phyloP scores from a whole-genome alignment of 208 protist genomes.

The Jaenimonas drosophilae region DNA sequence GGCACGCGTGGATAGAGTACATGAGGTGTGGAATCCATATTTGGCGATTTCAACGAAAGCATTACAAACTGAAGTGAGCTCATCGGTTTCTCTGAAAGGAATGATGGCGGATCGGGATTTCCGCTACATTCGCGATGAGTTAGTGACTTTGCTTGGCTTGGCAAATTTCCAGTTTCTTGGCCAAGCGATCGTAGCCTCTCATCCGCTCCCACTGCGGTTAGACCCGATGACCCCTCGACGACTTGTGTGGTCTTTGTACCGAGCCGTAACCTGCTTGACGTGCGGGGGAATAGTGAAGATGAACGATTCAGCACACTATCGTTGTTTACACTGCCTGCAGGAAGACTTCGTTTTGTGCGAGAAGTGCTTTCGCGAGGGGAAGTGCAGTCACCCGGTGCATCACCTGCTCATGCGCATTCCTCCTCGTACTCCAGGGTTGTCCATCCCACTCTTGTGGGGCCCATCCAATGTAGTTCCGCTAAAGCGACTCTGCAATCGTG shows the following conservation, averaged over 20 bases:
- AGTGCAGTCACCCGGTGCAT: slow-evolving; percentile 30
- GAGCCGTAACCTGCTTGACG: slow-evolving; percentile 34
- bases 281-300: slow-evolving; percentile 40
- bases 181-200: slow-evolving; percentile 44
- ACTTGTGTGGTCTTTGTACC: slow-evolving; percentile 16
- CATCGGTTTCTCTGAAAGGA: slow-evolving; percentile 33
- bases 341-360: slow-evolving; percentile 20
- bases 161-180: slow-evolving; percentile 37
- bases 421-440: slow-evolving; percentile 9
- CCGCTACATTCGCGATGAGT: slow-evolving; percentile 11
- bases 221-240: slow-evolving; percentile 49
- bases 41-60: slow-evolving; percentile 21
- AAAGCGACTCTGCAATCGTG: slow-evolving; percentile 18
- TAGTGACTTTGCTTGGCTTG: slow-evolving; percentile 19
- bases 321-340: slow-evolving; percentile 67
- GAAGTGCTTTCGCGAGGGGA: slow-evolving; percentile 17
- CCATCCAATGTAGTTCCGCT: slow-evolving; percentile 64
- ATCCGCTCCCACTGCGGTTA: slow-evolving; percentile 28
- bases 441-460: slow-evolving; percentile 56
- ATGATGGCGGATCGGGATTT: slow-evolving; percentile 20
- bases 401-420: slow-evolving; percentile 64
- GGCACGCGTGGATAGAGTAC: slow-evolving; percentile 29
- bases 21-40: slow-evolving; percentile 28
- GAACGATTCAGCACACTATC: slow-evolving; percentile 37
- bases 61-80: slow-evolving; percentile 16